Evolutionary conservation across 2,329 filamentous ascomycete species (phyloP), one percentile per base, ranked within the genome.

Genomic region (Fusarium buxicola): DNA sequence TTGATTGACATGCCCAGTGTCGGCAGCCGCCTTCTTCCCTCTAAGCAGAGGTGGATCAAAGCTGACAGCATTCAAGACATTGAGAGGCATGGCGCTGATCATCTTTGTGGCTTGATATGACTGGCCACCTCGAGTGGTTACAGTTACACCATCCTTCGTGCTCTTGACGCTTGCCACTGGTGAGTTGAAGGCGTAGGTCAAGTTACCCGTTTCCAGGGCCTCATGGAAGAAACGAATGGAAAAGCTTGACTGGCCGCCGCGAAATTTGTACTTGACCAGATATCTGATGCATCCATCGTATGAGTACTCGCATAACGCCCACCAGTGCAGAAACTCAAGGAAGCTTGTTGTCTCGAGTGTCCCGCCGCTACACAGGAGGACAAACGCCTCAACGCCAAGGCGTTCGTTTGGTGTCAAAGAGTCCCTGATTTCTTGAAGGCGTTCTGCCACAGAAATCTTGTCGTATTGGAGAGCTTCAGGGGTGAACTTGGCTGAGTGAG

Each of bases 251-350:
- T 83, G 81, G 0, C 81, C 81, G 1, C 70, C 70, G 11, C 69
- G 72, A 60, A 78, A 76, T 62, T 81, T 81, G 65, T 77, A 81
- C 16, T 74, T 75, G 32, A 78, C 74, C 3, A 78, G 66, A n/a
- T 73, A 72, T 25, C 78, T 73, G 24, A 79, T 71, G 34, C 75
- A 78, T 1, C 75, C 76, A 13, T 71, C 66, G 48, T 77, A 81
- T 6, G 71, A 75, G 64, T 80, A 80, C 25, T 74, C 79, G 49
- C 73, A 73, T 2, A 80, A 68, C 8, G 76, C 81, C 80, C 76
- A 82, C 80, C 80, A 82, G 54, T 80, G 80, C 15, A 84, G 66
- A 28, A 82, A 77, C 49, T 84, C 80, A 43, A 78, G 77, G 55
- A 83, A 80, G 18, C 76, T 78, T 0, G 75, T 78, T 0, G 77